These are phyloP conservation scores for Periconia macrospinosa DNA, from an alignment of 2,329 filamentous ascomycete genomes.

Conservation along the genomic window DNA sequence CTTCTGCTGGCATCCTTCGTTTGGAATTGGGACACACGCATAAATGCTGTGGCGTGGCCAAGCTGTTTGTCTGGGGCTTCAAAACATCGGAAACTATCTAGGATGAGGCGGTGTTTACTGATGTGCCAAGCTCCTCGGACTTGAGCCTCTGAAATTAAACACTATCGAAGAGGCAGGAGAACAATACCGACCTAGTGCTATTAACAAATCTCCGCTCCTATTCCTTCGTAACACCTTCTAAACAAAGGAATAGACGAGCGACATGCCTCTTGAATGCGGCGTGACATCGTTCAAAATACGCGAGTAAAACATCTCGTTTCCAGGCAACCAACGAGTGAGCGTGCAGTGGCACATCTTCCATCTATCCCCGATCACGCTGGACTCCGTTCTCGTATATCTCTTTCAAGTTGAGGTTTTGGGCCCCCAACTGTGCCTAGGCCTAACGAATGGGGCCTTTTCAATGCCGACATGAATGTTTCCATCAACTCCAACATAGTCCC, in stretches of 20 bases:
- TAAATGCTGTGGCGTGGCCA: background rate
- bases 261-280: background rate
- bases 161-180: background rate
- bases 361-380: background rate
- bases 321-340: background rate
- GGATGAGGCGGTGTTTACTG: background rate
- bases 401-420: background rate
- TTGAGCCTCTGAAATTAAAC: background rate
- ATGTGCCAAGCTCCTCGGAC: background rate
- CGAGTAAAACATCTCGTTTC: background rate
- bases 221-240: background rate
- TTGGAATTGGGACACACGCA: no score
- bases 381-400: background rate
- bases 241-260: background rate
- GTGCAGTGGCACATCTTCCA: no score
- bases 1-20: no score
- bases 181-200: background rate
- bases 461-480: conserved; percentile 53
- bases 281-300: background rate
- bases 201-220: background rate
- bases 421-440: background rate
- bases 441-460: conserved; percentile 50
- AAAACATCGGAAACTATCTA: background rate
- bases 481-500: conserved; percentile 52
- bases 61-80: background rate